Conservation (phyloP, 2,329 filamentous ascomycete species). For the Aspergillus udagawae region DNA sequence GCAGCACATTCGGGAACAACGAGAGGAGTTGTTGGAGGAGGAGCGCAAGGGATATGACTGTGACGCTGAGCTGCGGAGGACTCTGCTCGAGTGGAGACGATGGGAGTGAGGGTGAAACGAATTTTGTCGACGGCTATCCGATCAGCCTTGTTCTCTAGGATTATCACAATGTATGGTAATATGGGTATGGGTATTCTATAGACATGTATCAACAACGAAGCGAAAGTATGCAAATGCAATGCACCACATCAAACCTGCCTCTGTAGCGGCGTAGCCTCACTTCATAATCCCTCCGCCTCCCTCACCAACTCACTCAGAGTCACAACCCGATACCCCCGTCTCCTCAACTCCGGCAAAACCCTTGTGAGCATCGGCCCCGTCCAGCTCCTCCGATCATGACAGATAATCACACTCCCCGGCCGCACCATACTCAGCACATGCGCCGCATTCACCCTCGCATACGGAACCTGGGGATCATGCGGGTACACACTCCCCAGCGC, state of each 20-base stretch:
- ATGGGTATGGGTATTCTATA: constrained; percentile 1
- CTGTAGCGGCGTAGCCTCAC: not conserved
- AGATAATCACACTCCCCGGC: constrained; percentile 76
- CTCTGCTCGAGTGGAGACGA: constrained; percentile 50
- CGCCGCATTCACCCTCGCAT: constrained; percentile 64
- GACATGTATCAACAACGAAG: constrained; percentile 1
- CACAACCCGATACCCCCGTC: constrained; percentile 66
- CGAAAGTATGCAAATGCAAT: not conserved
- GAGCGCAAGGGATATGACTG: constrained; percentile 56
- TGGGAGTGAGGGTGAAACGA: constrained; percentile 50
- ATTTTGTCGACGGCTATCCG: not conserved
- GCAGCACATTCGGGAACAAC: constrained; percentile 54
- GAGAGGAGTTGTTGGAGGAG: constrained; percentile 53
- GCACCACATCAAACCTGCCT: not conserved
- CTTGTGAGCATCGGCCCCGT: constrained; percentile 71
- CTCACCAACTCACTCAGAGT: constrained; percentile 65
- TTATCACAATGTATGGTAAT: not conserved
- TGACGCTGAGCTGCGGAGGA: constrained; percentile 45
- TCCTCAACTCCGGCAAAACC: constrained; percentile 68
- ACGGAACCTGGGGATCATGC: constrained; percentile 81
- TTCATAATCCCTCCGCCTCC: constrained; percentile 10
- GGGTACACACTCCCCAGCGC: constrained; percentile 85
- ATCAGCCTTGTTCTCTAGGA: not conserved
- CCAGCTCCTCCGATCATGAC: constrained; percentile 81
- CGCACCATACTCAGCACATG: constrained; percentile 77